Evolutionary conservation across 139 green algal species (phyloP).

Genomic region (Closterium sp.): DNA sequence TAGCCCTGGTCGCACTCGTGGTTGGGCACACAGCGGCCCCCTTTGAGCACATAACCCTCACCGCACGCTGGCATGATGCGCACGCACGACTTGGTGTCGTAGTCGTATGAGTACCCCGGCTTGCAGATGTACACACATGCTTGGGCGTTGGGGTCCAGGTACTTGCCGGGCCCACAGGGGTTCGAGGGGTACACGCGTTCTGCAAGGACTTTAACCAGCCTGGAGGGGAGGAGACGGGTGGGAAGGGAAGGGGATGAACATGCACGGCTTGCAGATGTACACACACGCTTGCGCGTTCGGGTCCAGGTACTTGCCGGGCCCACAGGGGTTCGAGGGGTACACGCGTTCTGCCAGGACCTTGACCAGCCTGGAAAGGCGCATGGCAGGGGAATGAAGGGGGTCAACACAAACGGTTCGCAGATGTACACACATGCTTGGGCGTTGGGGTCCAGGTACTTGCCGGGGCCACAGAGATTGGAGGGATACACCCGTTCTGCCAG

Average conservation of each 20-base stretch:
- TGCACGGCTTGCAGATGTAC: conserved; percentile 36
- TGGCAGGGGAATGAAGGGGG: background rate
- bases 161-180: conserved; percentile 21
- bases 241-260: conserved; percentile 36
- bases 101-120: conserved; percentile 43
- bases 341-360: conserved; percentile 33
- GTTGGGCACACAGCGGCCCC: conserved; percentile 5
- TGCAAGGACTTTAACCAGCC: conserved; percentile 18
- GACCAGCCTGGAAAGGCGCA: conserved; percentile 11
- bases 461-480: conserved; percentile 19
- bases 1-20: conserved; percentile 37
- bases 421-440: conserved; percentile 4
- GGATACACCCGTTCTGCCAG: conserved; percentile 43
- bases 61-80: conserved; percentile 6
- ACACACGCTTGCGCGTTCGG: conserved; percentile 40
- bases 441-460: conserved; percentile 1
- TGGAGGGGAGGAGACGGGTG: background rate
- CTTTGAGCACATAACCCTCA: conserved; percentile 21
- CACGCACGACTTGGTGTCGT: conserved; percentile 22
- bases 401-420: background rate
- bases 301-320: conserved; percentile 33
- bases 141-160: conserved; percentile 34
- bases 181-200: conserved; percentile 41
- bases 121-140: conserved; percentile 51
- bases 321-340: conserved; percentile 32